phyloP scores from a whole-genome alignment of 2,329 filamentous ascomycete species.

The Fusarium sp. region DNA sequence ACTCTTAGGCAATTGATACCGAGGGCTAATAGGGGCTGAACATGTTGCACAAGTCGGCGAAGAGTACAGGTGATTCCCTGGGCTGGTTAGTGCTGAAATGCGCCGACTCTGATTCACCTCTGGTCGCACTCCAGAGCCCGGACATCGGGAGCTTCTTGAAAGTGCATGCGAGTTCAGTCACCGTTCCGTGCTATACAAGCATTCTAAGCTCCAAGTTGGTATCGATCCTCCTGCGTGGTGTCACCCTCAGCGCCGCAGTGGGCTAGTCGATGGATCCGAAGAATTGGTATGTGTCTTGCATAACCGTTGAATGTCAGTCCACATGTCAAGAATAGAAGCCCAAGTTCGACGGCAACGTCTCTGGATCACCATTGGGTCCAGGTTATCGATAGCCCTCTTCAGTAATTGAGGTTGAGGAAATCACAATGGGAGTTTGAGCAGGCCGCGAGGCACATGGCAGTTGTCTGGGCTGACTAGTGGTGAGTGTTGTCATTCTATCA shows the following conservation, averaged over 20 bases:
- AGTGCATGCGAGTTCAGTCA: too few species aligned
- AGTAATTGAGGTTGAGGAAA: rapidly evolving
- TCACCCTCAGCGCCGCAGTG: neutral
- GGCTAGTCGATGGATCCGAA: too few species aligned
- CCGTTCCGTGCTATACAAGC: neutral
- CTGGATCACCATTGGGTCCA: neutral
- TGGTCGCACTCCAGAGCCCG: neutral
- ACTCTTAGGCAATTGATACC: rapidly evolving
- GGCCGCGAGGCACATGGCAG: too few species aligned
- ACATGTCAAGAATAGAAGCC: neutral
- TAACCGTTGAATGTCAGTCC: neutral
- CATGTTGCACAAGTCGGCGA: neutral
- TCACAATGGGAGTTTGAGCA: rapidly evolving
- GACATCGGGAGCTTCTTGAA: neutral
- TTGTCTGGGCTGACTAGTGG: neutral
- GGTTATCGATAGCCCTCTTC: rapidly evolving
- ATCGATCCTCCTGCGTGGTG: neutral
- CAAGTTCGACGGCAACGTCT: neutral
- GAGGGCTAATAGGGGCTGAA: rapidly evolving
- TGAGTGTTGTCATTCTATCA: neutral
- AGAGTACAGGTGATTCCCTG: neutral
- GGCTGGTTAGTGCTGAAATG: neutral
- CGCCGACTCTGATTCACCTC: neutral
- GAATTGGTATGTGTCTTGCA: neutral
- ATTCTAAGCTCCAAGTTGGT: neutral